A percentile compares a stretch with the other conserved stretches of the same genome.
These are phyloP conservation scores for Ampelocalamus luodianensis DNA, from an alignment of 176 grass and related monocot genomes.

Conservation along the genomic window DNA sequence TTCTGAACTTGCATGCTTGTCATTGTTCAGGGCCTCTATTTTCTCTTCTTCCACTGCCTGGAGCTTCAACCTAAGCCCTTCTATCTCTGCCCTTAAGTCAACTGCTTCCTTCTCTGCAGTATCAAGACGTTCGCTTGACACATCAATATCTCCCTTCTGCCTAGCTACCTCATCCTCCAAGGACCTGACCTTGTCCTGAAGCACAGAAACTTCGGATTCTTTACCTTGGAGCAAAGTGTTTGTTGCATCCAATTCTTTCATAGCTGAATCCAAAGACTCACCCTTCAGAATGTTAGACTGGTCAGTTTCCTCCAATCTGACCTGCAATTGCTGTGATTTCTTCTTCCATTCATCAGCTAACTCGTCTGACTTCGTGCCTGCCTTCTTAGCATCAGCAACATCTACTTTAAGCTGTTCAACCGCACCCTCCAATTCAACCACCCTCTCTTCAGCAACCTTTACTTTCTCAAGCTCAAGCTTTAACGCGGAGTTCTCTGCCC, in stretches of 20 bases:
- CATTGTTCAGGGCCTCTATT: constrained; percentile 43
- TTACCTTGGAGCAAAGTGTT: constrained; percentile 58
- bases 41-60: constrained; percentile 49
- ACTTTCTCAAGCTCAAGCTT: constrained; percentile 60
- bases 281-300: constrained; percentile 60
- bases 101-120: constrained; percentile 65
- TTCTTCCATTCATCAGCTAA: constrained; percentile 61
- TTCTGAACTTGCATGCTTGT: constrained; percentile 51
- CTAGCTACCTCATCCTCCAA: constrained; percentile 66
- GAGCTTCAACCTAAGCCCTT: constrained; percentile 66
- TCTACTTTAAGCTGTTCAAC: constrained; percentile 54
- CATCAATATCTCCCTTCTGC: constrained; percentile 54
- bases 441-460: constrained; percentile 54
- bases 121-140: constrained; percentile 41
- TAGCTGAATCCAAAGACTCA: constrained; percentile 59
- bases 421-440: constrained; percentile 49
- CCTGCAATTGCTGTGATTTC: constrained; percentile 60
- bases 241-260: constrained; percentile 69
- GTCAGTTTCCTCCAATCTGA: constrained; percentile 70
- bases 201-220: constrained; percentile 57
- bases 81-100: constrained; percentile 49
- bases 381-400: constrained; percentile 55
- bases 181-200: constrained; percentile 66
- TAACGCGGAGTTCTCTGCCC: constrained; percentile 50
- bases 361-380: constrained; percentile 34